Evolutionary conservation across 1,284 basidiomycete genomes (phyloP).

Genomic region (Ganoderma resinaceum): DNA sequence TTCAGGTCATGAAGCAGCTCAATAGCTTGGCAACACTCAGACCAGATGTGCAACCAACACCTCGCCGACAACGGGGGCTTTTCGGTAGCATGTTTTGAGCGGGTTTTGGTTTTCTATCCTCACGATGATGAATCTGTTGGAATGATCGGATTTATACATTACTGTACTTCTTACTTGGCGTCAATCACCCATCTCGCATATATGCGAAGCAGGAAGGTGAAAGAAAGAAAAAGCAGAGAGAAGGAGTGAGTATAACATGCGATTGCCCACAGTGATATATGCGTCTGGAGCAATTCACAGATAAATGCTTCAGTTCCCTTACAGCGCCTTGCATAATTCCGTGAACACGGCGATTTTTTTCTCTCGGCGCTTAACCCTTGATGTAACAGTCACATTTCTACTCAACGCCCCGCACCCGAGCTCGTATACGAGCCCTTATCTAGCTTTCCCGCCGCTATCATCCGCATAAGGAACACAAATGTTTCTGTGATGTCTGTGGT

Average conservation of each 20-base stretch:
- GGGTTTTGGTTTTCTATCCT: neutral
- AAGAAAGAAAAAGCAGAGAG: neutral
- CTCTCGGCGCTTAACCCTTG: no score
- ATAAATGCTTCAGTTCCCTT: no score
- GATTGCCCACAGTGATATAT: neutral
- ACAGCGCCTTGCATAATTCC: no score
- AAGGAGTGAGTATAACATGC: neutral
- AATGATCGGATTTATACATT: slow-evolving; percentile 15
- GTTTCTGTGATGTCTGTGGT: no score
- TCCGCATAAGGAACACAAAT: no score
- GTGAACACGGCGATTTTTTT: no score
- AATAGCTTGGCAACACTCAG: slow-evolving; percentile 87
- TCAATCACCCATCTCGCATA: slow-evolving; percentile 8
- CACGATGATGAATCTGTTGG: neutral
- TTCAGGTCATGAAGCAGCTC: slow-evolving; percentile 88
- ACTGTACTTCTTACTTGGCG: slow-evolving; percentile 19
- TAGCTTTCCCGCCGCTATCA: no score
- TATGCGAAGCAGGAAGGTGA: neutral
- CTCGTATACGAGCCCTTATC: no score
- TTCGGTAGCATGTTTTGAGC: slow-evolving; percentile 70
- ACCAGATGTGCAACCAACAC: slow-evolving; percentile 73
- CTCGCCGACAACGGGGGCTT: slow-evolving; percentile 73
- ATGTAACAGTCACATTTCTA: no score
- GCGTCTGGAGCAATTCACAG: neutral
- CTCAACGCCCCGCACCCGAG: no score